These are phyloP conservation scores for Rosa lucieae DNA, from an alignment of 306 rosid genomes.

Conservation along the genomic window DNA sequence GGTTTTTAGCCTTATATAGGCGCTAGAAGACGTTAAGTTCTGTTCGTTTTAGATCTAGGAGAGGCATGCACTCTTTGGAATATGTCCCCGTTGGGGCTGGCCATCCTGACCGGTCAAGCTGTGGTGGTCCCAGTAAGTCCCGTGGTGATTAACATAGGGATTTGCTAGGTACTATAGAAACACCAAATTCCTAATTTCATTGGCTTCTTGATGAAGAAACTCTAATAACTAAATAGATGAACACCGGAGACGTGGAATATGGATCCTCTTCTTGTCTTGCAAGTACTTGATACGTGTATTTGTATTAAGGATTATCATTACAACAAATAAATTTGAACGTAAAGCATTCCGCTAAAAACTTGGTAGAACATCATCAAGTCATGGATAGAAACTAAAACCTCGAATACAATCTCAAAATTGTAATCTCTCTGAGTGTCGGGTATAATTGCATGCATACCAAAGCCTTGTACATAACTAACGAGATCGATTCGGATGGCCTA, in stretches of 20 bases:
- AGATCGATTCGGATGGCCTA: neutral
- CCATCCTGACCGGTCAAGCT: too few relatives aligned
- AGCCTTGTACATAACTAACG: neutral
- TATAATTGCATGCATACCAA: neutral
- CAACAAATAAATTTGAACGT: neutral
- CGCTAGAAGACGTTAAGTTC: too few relatives aligned
- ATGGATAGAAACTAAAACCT: neutral
- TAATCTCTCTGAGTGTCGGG: neutral
- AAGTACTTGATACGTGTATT: neutral
- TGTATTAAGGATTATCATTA: neutral
- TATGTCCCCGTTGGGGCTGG: too few relatives aligned
- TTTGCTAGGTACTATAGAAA: too few relatives aligned
- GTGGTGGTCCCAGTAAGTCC: too few relatives aligned
- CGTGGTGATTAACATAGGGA: too few relatives aligned
- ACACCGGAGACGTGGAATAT: neutral
- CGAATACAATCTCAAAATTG: constrained; percentile 9
- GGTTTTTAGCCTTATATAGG: too few relatives aligned
- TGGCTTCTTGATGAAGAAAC: neutral
- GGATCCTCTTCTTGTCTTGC: neutral
- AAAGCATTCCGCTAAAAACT: neutral
- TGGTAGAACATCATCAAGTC: neutral
- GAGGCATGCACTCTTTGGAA: too few relatives aligned
- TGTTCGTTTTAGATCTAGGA: too few relatives aligned
- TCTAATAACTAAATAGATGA: neutral
- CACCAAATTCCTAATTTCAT: too few relatives aligned